Evolutionary conservation across 352 stramenopile genomes (phyloP).

Genomic region (Phytophthora litchii): DNA sequence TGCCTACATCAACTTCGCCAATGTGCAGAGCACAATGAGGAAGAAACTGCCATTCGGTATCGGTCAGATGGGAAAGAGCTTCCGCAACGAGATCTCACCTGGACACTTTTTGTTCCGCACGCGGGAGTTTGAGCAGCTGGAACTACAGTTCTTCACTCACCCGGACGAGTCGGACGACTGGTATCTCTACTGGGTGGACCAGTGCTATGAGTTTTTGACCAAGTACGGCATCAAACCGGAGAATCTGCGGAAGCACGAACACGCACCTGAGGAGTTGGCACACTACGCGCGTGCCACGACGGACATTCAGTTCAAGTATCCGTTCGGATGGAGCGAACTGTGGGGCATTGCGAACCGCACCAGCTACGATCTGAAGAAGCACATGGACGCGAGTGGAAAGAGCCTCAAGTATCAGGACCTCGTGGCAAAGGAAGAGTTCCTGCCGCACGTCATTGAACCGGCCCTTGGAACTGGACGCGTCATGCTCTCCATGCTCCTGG

Average conservation of each 20-base stretch:
- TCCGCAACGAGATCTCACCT: slow-evolving; percentile 98
- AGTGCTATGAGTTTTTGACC: slow-evolving; percentile 91
- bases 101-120: slow-evolving; percentile 97
- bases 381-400: slow-evolving; percentile 94
- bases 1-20: slow-evolving; percentile 98
- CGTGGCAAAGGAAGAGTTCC: slow-evolving; percentile 84
- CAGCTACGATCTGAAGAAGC: slow-evolving; percentile 96
- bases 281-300: slow-evolving; percentile 97
- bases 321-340: slow-evolving; percentile 96
- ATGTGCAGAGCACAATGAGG: slow-evolving; percentile 91
- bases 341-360: slow-evolving; percentile 97
- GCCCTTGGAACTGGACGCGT: slow-evolving; percentile 91
- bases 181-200: slow-evolving; percentile 93
- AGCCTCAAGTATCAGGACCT: slow-evolving; percentile 77
- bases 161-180: slow-evolving; percentile 76
- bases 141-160: slow-evolving; percentile 90
- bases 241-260: slow-evolving; percentile 92
- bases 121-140: slow-evolving; percentile 98
- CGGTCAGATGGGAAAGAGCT: slow-evolving; percentile 98
- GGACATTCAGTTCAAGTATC: slow-evolving; percentile 98
- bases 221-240: slow-evolving; percentile 89
- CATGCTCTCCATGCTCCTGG: slow-evolving; percentile 94
- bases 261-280: slow-evolving; percentile 92
- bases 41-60: slow-evolving; percentile 96
- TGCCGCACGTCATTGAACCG: slow-evolving; percentile 96